phyloP scores from a whole-genome alignment of 2,329 filamentous ascomycete species.

The Dothistroma pini region DNA sequence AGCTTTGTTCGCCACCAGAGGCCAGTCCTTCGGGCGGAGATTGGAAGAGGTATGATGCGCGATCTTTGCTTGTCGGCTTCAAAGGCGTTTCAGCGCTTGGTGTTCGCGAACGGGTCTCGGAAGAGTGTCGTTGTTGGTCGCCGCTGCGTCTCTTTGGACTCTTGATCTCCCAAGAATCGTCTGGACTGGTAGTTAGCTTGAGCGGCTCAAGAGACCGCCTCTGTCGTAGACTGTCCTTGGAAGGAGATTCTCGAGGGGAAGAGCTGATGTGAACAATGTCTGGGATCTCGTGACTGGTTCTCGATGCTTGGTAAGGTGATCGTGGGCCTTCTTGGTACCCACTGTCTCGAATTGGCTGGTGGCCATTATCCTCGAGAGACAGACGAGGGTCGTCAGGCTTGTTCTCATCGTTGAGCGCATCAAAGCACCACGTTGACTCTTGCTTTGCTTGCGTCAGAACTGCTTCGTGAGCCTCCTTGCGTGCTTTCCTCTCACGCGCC shows the following conservation, averaged over 20 bases:
- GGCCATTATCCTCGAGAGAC: slow-evolving; percentile 7
- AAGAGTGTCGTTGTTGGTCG: slow-evolving; percentile 9
- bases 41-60: slow-evolving; percentile 46
- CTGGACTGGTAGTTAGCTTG: slow-evolving; percentile 24
- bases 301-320: slow-evolving; percentile 19
- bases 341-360: slow-evolving; percentile 41
- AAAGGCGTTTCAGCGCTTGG: slow-evolving; percentile 35
- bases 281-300: slow-evolving; percentile 15
- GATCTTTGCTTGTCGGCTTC: slow-evolving; percentile 44
- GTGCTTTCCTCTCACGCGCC: slow-evolving; percentile 7
- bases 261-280: slow-evolving; percentile 20
- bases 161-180: slow-evolving; percentile 17
- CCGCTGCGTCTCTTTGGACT: slow-evolving; percentile 21
- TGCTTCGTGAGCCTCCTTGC: background rate
- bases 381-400: slow-evolving; percentile 1
- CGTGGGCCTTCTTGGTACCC: slow-evolving; percentile 38
- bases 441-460: background rate
- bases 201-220: slow-evolving; percentile 32
- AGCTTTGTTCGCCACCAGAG: background rate
- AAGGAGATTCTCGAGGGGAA: slow-evolving; percentile 15
- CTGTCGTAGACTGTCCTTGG: slow-evolving; percentile 27
- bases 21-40: slow-evolving; percentile 36
- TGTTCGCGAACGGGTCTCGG: slow-evolving; percentile 18
- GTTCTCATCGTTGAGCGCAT: slow-evolving; percentile 9
- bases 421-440: slow-evolving; percentile 24